Evolutionary conservation across 164 flowering plant species (phyloP).

Genomic region (Aristolochia fimbriata): DNA sequence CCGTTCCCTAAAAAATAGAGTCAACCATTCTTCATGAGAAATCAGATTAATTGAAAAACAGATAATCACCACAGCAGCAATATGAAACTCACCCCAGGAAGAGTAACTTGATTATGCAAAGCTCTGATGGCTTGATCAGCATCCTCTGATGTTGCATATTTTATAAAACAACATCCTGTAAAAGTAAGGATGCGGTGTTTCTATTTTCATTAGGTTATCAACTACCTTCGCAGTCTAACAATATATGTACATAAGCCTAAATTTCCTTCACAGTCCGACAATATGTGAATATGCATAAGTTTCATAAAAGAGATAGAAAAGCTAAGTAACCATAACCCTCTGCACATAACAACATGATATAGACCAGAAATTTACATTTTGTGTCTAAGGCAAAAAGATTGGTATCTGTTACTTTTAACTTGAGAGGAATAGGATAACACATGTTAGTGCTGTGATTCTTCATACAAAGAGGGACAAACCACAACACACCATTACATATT

Average conservation of each 20-base stretch:
- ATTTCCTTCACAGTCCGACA: not conserved
- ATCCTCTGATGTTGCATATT: conserved; percentile 83
- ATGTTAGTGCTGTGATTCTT: too few species aligned
- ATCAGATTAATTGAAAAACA: not conserved
- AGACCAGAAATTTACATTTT: not conserved
- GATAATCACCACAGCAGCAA: conserved; percentile 6
- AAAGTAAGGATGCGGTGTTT: conserved; percentile 17
- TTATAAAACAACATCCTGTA: conserved; percentile 98
- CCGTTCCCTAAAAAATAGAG: conserved; percentile 47
- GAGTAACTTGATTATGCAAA: conserved; percentile 77
- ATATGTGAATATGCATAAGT: not conserved
- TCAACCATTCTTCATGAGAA: not conserved
- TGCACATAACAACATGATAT: not conserved
- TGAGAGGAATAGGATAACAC: too few species aligned
- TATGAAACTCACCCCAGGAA: conserved; percentile 74
- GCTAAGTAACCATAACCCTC: too few species aligned
- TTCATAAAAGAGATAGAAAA: too few species aligned
- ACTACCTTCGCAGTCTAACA: conserved; percentile 6
- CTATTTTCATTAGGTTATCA: conserved; percentile 16
- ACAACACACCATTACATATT: too few species aligned
- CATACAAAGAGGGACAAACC: too few species aligned
- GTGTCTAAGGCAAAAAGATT: not conserved
- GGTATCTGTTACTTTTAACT: too few species aligned
- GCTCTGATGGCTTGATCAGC: conserved; percentile 92
- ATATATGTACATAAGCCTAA: not conserved